These are phyloP conservation scores for Penicillium cinerascens DNA, from an alignment of 495 filamentous ascomycete genomes.

Conservation along the genomic window DNA sequence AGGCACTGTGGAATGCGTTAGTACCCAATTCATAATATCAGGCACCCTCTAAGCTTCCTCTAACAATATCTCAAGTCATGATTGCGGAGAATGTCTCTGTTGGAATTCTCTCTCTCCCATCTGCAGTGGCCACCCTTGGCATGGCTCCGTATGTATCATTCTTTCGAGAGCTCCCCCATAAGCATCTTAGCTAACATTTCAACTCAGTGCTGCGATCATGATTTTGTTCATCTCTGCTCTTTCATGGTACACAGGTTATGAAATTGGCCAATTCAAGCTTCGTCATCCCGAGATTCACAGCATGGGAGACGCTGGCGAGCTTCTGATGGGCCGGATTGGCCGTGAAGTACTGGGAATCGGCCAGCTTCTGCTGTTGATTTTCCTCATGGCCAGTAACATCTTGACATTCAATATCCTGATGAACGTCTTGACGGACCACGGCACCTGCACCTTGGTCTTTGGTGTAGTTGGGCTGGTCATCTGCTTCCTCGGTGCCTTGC, in stretches of 20 bases:
- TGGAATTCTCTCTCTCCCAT: conserved; percentile 61
- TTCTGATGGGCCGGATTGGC: conserved; percentile 62
- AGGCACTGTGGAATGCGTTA: conserved; percentile 38
- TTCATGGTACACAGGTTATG: conserved; percentile 50
- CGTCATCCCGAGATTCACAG: conserved; percentile 52
- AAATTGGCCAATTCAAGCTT: conserved; percentile 35
- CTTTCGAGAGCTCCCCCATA: neutral
- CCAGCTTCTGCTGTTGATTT: conserved; percentile 63
- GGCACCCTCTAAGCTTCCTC: neutral
- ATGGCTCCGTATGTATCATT: conserved; percentile 45
- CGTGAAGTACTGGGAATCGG: conserved; percentile 60
- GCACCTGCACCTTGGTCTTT: conserved; percentile 64
- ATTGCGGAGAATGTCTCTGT: conserved; percentile 67
- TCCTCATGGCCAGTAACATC: conserved; percentile 72
- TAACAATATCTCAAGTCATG: conserved; percentile 39
- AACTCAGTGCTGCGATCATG: conserved; percentile 44
- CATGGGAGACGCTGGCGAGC: conserved; percentile 66
- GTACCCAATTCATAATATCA: conserved; percentile 3
- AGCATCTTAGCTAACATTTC: conserved; percentile 1
- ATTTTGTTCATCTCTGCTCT: conserved; percentile 60
- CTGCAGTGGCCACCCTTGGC: conserved; percentile 59
- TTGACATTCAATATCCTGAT: conserved; percentile 63
- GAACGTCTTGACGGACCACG: conserved; percentile 60
- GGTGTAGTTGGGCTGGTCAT: conserved; percentile 61
- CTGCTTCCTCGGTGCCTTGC: conserved; percentile 60